These are phyloP conservation scores for Pythium diclinum DNA, from an alignment of 352 stramenopile species.

Conservation along the genomic window DNA sequence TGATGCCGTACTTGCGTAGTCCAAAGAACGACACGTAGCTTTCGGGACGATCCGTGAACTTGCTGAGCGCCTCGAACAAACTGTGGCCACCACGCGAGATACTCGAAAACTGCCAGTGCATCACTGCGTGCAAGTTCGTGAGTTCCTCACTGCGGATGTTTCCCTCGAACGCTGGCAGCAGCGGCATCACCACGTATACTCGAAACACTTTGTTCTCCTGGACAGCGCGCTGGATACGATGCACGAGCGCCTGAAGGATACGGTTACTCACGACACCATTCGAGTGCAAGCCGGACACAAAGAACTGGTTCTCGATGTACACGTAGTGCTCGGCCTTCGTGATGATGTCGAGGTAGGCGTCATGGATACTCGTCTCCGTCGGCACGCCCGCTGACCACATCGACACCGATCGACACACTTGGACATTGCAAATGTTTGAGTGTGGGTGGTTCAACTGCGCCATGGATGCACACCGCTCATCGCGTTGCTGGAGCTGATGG, in stretches of 20 bases:
- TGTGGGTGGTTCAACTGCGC: slow-evolving; percentile 68
- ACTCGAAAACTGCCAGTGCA: slow-evolving; percentile 88
- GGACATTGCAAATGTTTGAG: slow-evolving; percentile 71
- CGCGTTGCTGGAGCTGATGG: slow-evolving; percentile 21
- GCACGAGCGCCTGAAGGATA: slow-evolving; percentile 77
- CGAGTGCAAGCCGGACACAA: slow-evolving; percentile 79
- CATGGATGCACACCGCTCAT: slow-evolving; percentile 61
- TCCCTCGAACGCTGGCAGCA: slow-evolving; percentile 80
- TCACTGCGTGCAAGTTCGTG: slow-evolving; percentile 83
- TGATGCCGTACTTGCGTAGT: slow-evolving; percentile 79
- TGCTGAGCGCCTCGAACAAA: slow-evolving; percentile 66
- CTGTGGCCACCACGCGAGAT: slow-evolving; percentile 80
- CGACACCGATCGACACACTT: slow-evolving; percentile 81
- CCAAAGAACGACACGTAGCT: slow-evolving; percentile 85
- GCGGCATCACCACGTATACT: slow-evolving; percentile 84
- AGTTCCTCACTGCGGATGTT: slow-evolving; percentile 81
- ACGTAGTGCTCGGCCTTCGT: slow-evolving; percentile 77
- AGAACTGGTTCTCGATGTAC: slow-evolving; percentile 95
- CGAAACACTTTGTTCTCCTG: slow-evolving; percentile 69
- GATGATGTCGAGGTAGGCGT: slow-evolving; percentile 84
- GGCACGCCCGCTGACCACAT: slow-evolving; percentile 85
- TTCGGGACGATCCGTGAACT: slow-evolving; percentile 60
- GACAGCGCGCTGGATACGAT: slow-evolving; percentile 81
- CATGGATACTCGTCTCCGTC: slow-evolving; percentile 80
- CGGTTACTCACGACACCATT: slow-evolving; percentile 80